Base-by-base conservation (phyloP, 2,329 filamentous ascomycete species). In the Paracoccidioides brasiliensis region DNA sequence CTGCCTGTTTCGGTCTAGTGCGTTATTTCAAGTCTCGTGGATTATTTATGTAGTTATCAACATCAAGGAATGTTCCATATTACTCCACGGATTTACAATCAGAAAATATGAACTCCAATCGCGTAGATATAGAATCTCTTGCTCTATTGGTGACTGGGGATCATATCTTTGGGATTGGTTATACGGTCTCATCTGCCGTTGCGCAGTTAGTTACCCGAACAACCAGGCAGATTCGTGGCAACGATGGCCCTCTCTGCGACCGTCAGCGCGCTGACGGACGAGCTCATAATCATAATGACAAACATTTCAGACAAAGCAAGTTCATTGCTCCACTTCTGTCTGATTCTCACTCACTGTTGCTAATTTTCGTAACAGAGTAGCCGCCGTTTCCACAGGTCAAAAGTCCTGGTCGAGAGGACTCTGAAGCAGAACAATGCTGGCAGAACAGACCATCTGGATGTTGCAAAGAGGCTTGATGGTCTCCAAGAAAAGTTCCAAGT, bases 401-500 rank as follows among this genome's bases (percentile, higher is more conserved):
- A 67, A 57, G 61, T 62, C 33, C 67, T 64, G 43, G 63, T 64
- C 42, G 65, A 69, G 51, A 67, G 63, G 41, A 64, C 64, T 45
- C 58, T 74, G 30, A 72, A 67, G 52, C 61, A 70, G 41, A 66
- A 68, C 61, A 79, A 70, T 49, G 81, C 80, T 66, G 73, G 80
- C 38, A 80, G 85, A 41, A 88, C 84, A 1, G 88, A 91, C 64
- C 85, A 88, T 61, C 90, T 90, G 65, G 82, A 86, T 46, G 80
- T 90, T 22, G 73, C 79, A 42, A 78, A 78, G 41, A 78, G 77
- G 40, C 75, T 91, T 1, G 75, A 81, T 51, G 87, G 87, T 0
- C 75, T 96, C 2, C 84, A 90, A 61, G 93, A 97, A 72, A 90
- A 91, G 63, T 93, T 96, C 63, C 80, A 83, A 37, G 78, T 97